Base-by-base conservation (phyloP, 129 eudicot genomes). In the Lactuca saligna region DNA sequence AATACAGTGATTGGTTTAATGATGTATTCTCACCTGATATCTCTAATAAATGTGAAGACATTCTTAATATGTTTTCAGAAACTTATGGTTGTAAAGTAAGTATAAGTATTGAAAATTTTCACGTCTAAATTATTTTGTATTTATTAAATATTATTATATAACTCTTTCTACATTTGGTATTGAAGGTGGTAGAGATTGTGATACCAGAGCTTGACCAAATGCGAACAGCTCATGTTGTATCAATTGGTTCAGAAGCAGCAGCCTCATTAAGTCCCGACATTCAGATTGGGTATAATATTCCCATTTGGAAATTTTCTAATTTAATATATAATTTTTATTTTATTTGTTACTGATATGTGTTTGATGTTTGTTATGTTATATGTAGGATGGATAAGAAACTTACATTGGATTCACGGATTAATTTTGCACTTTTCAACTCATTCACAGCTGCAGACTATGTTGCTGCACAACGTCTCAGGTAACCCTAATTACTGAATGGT, bases 1-100 rank as follows among this genome's bases (percentile, higher is more conserved):
- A 89, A 82, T 93, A 93, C 69, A 85, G 89, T 6, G 90, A 93
- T 95, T 93, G 99, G 99, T 89, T 93, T 80, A 80, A 89, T 82
- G 99, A 93, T 80, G 99, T 89, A 8, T 87, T 85, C 74, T 89
- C 97, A 44, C 82, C 87, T 75, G 97, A 87, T 39, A 85, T 93
- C 56, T 82, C 99, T 57, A 80, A 58, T 17, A 93, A 85, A 83
- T 93, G 99, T 65, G 88, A 87, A 78, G 88, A 89, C 17, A 79
- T 77, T 73, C 95, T 93, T 66, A 82, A 51, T 71, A 74, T 60
- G 75, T 80, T 93, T 17, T 78, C 80, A 35, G 89, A 83, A 78
- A 79, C 76, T 25, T 76, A 89, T 74, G 95, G 91, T 17, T 89
- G 95, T 80, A 72, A 85, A 79, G 98, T 93, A 75, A 80, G 81